These are phyloP conservation scores for Emmonsiellopsis sp. DNA, from an alignment of 2,329 filamentous ascomycete species.

Conservation along the genomic window DNA sequence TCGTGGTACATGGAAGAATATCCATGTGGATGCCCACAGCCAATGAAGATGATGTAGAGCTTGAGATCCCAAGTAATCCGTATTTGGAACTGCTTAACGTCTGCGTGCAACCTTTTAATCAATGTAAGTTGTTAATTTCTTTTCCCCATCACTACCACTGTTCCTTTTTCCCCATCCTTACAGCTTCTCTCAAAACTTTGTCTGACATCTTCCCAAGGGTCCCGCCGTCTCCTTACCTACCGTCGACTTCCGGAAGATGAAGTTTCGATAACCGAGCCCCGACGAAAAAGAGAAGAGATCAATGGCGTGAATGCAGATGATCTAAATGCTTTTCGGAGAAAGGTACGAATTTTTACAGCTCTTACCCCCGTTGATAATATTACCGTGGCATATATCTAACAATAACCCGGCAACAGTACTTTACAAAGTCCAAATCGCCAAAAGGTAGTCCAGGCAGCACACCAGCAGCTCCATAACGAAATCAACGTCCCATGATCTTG, in stretches of 20 bases:
- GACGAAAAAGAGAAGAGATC: conserved; percentile 26
- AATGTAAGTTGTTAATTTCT: conserved; percentile 49
- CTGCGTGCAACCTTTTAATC: conserved; percentile 82
- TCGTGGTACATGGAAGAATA: conserved; percentile 71
- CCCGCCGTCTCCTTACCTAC: conserved; percentile 80
- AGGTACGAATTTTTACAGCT: conserved; percentile 17
- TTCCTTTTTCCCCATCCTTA: neutral
- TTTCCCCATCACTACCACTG: neutral
- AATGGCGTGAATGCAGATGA: conserved; percentile 52
- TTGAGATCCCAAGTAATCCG: conserved; percentile 68
- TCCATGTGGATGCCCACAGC: conserved; percentile 98
- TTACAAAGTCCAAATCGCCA: neutral
- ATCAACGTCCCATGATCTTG: neutral
- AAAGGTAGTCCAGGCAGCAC: neutral
- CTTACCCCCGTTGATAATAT: neutral
- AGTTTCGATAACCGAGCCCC: conserved; percentile 20
- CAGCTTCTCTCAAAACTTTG: neutral
- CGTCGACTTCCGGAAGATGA: conserved; percentile 55
- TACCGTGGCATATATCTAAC: neutral
- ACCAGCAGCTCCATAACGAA: neutral
- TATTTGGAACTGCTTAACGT: conserved; percentile 63
- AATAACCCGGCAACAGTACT: neutral
- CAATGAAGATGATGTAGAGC: conserved; percentile 66
- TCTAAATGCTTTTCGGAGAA: conserved; percentile 58
- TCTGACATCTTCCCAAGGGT: conserved; percentile 50